Evolutionary conservation across 176 grass and related monocot genomes (phyloP).

Genomic region (Cenchrus purpureus): DNA sequence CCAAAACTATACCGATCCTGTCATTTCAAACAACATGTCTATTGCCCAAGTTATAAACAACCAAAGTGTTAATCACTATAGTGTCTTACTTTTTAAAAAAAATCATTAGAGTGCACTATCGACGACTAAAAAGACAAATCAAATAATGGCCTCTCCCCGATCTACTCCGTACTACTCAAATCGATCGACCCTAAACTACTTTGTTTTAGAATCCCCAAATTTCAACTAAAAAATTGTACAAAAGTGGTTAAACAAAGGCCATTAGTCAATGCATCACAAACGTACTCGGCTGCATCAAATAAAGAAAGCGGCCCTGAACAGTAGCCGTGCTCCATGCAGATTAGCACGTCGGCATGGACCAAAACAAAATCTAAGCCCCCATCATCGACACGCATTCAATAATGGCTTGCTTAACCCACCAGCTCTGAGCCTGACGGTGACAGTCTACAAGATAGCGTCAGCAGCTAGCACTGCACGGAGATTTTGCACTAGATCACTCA

Average conservation of each 20-base stretch:
- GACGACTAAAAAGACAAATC: too few relatives aligned
- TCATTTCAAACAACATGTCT: too few relatives aligned
- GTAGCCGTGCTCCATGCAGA: slow-evolving; percentile 33
- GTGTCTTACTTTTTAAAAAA: too few relatives aligned
- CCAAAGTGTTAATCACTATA: too few relatives aligned
- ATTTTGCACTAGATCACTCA: background rate
- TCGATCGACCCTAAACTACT: too few relatives aligned
- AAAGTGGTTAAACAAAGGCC: background rate
- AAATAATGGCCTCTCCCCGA: too few relatives aligned
- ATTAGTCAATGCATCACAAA: background rate
- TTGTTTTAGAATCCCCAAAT: too few relatives aligned
- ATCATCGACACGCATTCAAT: slow-evolving; percentile 25
- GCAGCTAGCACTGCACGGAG: background rate
- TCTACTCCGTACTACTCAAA: too few relatives aligned
- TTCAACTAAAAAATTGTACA: background rate
- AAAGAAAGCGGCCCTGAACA: slow-evolving; percentile 41
- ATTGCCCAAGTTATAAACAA: too few relatives aligned
- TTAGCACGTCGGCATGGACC: slow-evolving; percentile 33
- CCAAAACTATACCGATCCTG: too few relatives aligned
- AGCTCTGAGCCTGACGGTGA: slow-evolving; percentile 23
- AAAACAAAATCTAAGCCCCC: slow-evolving; percentile 29
- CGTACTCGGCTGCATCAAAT: slow-evolving; percentile 15
- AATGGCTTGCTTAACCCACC: background rate
- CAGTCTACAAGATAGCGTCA: slow-evolving; percentile 41
- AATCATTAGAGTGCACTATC: too few relatives aligned